A percentile compares a stretch with the other conserved stretches of the same genome.
Evolutionary conservation across 371 early-diverging fungal genomes (phyloP).

Genomic region (Syncephalastrum monosporum): DNA sequence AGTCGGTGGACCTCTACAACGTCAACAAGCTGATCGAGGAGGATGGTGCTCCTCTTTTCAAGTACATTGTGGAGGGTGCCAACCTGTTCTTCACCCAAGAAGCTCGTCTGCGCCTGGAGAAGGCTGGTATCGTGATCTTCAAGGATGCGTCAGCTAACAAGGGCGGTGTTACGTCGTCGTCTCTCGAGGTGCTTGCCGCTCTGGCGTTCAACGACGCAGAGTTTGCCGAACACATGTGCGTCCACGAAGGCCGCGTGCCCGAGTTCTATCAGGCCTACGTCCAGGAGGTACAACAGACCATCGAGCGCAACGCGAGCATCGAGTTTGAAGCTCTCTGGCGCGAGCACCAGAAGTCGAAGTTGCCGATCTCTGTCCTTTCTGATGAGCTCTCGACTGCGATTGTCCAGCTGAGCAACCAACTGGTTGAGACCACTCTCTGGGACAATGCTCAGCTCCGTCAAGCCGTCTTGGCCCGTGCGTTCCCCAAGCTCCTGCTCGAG

Average conservation of each 20-base stretch:
- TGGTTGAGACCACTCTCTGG: conserved; percentile 92
- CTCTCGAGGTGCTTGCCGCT: conserved; percentile 94
- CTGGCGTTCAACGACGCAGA: conserved; percentile 91
- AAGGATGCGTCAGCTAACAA: conserved; percentile 99
- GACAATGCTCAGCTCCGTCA: conserved; percentile 83
- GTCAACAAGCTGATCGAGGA: conserved; percentile 73
- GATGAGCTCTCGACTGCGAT: conserved; percentile 93
- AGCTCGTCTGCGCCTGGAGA: conserved; percentile 94
- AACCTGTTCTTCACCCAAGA: conserved; percentile 98
- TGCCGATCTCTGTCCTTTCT: conserved; percentile 83
- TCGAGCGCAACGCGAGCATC: conserved; percentile 90
- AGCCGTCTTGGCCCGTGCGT: conserved; percentile 83
- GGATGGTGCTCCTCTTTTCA: conserved; percentile 89
- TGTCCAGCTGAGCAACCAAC: conserved; percentile 88
- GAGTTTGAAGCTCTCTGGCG: conserved; percentile 97
- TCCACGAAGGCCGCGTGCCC: conserved; percentile 74
- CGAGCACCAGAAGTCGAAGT: conserved; percentile 76
- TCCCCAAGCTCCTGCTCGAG: conserved; percentile 89
- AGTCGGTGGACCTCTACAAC: conserved; percentile 94
- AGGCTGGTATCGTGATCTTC: conserved; percentile 91
- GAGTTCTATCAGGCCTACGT: conserved; percentile 92
- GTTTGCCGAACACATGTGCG: conserved; percentile 90
- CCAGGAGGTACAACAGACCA: conserved; percentile 85
- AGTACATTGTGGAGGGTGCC: conserved; percentile 98
- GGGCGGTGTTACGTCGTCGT: conserved; percentile 97